Percentiles rank a stretch among this genome's conserved stretches.
phyloP scores from a whole-genome alignment of 2,329 filamentous ascomycete genomes.

The Microcyclospora pomicola region DNA sequence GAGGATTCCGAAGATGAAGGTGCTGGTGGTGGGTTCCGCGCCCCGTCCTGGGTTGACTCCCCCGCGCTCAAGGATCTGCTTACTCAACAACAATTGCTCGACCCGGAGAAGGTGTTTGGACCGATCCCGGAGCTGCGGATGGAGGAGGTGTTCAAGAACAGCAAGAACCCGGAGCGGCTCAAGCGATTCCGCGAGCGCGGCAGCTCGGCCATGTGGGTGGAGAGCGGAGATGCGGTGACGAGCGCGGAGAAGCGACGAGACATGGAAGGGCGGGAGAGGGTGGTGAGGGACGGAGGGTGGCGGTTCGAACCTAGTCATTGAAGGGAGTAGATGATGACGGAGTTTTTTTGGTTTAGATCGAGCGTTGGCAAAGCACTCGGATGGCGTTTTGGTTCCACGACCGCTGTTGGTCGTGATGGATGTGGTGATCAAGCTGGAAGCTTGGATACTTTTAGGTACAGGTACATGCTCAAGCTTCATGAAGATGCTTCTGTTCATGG shows the following conservation, averaged over 20 bases:
- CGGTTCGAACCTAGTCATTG: slow-evolving; percentile 36
- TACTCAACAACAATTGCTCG: slow-evolving; percentile 67
- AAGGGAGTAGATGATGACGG: too few relatives aligned
- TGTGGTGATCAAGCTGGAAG: too few relatives aligned
- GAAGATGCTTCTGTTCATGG: too few relatives aligned
- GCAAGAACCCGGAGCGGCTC: slow-evolving; percentile 66
- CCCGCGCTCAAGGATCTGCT: slow-evolving; percentile 67
- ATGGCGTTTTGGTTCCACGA: too few relatives aligned
- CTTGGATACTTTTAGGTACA: too few relatives aligned
- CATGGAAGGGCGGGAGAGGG: slow-evolving; percentile 60
- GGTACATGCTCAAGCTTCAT: too few relatives aligned
- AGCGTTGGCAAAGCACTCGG: too few relatives aligned
- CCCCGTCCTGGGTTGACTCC: slow-evolving; percentile 78
- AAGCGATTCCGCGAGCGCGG: slow-evolving; percentile 83
- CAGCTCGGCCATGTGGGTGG: slow-evolving; percentile 88
- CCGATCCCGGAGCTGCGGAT: slow-evolving; percentile 78
- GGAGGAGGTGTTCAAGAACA: slow-evolving; percentile 77
- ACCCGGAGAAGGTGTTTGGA: slow-evolving; percentile 77
- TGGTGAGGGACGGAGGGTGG: slow-evolving; percentile 78
- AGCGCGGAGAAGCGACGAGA: slow-evolving; percentile 78
- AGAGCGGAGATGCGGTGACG: slow-evolving; percentile 58
- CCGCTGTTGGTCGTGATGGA: too few relatives aligned
- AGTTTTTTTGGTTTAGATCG: too few relatives aligned
- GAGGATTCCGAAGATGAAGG: slow-evolving; percentile 51
- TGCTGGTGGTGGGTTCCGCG: slow-evolving; percentile 36